Conservation (phyloP, 2,329 filamentous ascomycete species). For the Cordyceps militaris region DNA sequence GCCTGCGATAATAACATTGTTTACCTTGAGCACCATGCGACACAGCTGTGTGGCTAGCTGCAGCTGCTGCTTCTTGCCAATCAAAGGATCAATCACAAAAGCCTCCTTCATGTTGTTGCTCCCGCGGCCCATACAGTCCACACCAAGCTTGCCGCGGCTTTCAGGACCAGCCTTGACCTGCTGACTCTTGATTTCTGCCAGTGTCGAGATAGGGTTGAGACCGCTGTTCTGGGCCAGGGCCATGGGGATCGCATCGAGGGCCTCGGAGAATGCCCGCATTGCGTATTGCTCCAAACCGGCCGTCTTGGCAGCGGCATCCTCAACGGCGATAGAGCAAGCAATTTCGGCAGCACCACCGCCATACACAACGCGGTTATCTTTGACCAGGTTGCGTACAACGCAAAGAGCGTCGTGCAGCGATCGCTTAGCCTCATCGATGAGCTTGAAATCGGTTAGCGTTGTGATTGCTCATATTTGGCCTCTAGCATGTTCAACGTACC, state of each 20-base stretch:
- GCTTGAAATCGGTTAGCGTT: slow-evolving; percentile 44
- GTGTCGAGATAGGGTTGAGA: slow-evolving; percentile 88
- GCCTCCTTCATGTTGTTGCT: slow-evolving; percentile 97
- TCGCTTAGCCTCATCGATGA: slow-evolving; percentile 97
- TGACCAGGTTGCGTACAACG: slow-evolving; percentile 92
- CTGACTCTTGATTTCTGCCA: slow-evolving; percentile 91
- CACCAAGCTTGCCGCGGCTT: slow-evolving; percentile 62
- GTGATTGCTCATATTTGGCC: neutral
- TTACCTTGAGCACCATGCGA: slow-evolving; percentile 95
- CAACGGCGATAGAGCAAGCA: slow-evolving; percentile 91
- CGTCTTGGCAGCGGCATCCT: slow-evolving; percentile 90
- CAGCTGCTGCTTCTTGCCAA: slow-evolving; percentile 96
- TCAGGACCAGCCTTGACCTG: slow-evolving; percentile 67
- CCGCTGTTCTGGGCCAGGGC: slow-evolving; percentile 96
- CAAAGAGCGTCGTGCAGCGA: slow-evolving; percentile 96
- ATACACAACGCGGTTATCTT: slow-evolving; percentile 95
- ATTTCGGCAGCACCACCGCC: slow-evolving; percentile 96
- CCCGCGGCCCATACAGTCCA: slow-evolving; percentile 95
- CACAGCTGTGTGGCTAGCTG: slow-evolving; percentile 94
- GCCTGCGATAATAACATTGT: slow-evolving; percentile 91
- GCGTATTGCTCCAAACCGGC: slow-evolving; percentile 98
- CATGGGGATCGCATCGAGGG: slow-evolving; percentile 89
- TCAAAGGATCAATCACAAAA: slow-evolving; percentile 96
- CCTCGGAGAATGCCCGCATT: slow-evolving; percentile 96
- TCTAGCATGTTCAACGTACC: slow-evolving; percentile 45